Evolutionary conservation across 2,329 filamentous ascomycete genomes (phyloP), one percentile per base, ranked within the genome.

Genomic region (Plenodomus biglobosus): DNA sequence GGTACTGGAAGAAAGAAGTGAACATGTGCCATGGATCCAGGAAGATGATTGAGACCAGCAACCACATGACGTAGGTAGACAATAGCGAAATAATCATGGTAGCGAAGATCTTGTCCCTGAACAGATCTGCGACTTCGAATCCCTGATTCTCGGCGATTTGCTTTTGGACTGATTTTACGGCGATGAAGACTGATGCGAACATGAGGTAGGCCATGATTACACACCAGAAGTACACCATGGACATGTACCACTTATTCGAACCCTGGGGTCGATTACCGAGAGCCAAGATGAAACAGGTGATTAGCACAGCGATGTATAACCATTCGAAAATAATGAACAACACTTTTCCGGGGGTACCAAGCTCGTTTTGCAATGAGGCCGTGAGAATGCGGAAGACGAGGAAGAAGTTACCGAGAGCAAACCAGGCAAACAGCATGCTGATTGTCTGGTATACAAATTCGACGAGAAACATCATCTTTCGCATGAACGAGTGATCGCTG

Each of bases 11-110:
- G 73, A 97, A 90, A 42, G 76, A 84, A n/a, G 94, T 97, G 72
- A 96, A 81, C 91, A 99, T 97, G 76, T 99, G 94, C 92, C 94
- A 99, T 3, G 94, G 94, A 71, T 99, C 94, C 73, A 97, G 85
- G 85, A 97, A 97, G 59, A 99, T 79, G 58, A 99, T 80, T 8
- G 91, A 96, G 0, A 90, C 88, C 42, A 99, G 75, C 50, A 97
- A 82, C 87, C 92, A 99, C 65, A 99, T 85, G 53, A 95, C 81
- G 69, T 94, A 99, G 0, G 94, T 99, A 10, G 91, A 94, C 64
- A 88, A 82, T 64, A 97, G 83, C 0, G 92, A 96, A 42, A 99
- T 85, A 61, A 99, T 94, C 55, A 99, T 81, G 27, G 90, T 95
- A 73, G 94, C 91, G 76, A 99, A 97, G 49, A 95, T 84, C 55